Conservation (phyloP, 2,329 filamentous ascomycete genomes). For the Beauveria brongniartii region DNA sequence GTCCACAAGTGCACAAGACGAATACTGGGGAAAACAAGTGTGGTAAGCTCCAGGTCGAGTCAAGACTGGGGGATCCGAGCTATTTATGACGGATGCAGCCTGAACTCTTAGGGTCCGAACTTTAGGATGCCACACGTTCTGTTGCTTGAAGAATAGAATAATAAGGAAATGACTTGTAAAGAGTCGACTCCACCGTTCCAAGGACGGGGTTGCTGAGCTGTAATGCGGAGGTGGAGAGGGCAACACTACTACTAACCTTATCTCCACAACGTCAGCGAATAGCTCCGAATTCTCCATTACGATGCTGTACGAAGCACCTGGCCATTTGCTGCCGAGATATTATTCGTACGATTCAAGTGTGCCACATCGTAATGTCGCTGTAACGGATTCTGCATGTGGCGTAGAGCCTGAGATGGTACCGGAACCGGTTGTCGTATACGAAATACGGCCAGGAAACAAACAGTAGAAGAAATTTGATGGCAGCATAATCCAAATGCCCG, state of each 20-base stretch:
- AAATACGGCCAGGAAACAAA: background rate
- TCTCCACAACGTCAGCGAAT: background rate
- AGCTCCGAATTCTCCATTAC: background rate
- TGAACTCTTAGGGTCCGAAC: background rate
- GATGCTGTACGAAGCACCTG: background rate
- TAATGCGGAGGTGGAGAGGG: conserved; percentile 1
- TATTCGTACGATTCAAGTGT: background rate
- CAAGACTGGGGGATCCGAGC: background rate
- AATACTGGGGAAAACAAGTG: background rate
- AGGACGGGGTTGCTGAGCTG: background rate
- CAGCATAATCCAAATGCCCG: background rate
- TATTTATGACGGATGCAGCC: background rate
- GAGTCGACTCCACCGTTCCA: background rate
- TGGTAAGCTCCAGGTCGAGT: background rate
- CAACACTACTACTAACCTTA: background rate
- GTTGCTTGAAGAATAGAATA: background rate
- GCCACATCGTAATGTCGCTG: background rate
- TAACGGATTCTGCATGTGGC: background rate
- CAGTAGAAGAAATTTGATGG: background rate
- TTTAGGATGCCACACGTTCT: background rate
- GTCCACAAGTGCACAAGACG: background rate
- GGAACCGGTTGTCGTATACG: background rate
- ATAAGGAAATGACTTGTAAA: background rate
- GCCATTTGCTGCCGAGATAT: no score
- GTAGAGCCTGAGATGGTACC: background rate